Percentiles rank a stretch among this genome's conserved stretches.
These are phyloP conservation scores for Mimosa bimucronata DNA, from an alignment of 306 rosid species.

Conservation along the genomic window DNA sequence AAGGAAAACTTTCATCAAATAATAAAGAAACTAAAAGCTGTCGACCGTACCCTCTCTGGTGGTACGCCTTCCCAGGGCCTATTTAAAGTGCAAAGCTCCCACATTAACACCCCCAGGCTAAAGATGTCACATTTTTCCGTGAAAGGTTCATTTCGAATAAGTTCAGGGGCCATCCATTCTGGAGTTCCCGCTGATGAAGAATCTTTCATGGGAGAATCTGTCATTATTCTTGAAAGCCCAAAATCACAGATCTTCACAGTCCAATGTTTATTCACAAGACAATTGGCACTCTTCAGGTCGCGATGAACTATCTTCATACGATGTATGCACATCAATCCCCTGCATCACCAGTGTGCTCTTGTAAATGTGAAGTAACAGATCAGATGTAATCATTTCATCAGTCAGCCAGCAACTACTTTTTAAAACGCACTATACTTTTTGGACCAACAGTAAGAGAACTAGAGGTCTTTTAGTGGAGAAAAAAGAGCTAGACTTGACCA, in stretches of 20 bases:
- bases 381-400: slow-evolving; percentile 30
- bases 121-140: slow-evolving; percentile 96
- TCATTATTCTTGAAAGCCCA: slow-evolving; percentile 90
- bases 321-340: slow-evolving; percentile 99
- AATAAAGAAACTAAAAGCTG: slow-evolving; percentile 10
- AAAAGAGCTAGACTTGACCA: not conserved
- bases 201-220: slow-evolving; percentile 61
- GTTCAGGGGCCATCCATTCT: slow-evolving; percentile 99
- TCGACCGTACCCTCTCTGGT: slow-evolving; percentile 70
- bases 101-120: slow-evolving; percentile 92
- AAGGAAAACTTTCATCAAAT: not conserved
- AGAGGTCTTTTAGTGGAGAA: too few relatives aligned
- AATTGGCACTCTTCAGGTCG: slow-evolving; percentile 93
- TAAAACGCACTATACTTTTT: not conserved
- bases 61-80: slow-evolving; percentile 98
- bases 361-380: slow-evolving; percentile 31
- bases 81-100: slow-evolving; percentile 92
- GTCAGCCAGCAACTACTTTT: slow-evolving; percentile 7
- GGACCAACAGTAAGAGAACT: not conserved
- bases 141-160: slow-evolving; percentile 89
- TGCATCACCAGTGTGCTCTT: slow-evolving; percentile 42
- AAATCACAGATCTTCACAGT: slow-evolving; percentile 95
- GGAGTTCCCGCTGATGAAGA: slow-evolving; percentile 96
- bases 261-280: slow-evolving; percentile 96
- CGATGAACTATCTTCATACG: slow-evolving; percentile 98